A percentile compares a stretch with the other conserved stretches of the same genome.
Conservation (phyloP, 495 filamentous ascomycete species). For the Trichoderma virens region DNA sequence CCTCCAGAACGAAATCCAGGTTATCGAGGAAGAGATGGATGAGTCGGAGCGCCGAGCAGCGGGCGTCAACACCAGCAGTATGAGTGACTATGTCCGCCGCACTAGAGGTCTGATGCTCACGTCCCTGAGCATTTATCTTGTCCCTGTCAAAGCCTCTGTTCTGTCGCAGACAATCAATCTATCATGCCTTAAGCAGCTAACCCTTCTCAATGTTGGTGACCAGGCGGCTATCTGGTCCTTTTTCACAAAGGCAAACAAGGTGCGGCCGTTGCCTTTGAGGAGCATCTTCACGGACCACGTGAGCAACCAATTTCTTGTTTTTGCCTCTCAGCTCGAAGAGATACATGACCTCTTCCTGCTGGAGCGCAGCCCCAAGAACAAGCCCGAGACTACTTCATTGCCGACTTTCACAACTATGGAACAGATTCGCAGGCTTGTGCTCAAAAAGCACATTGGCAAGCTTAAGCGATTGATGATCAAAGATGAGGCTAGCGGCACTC, state of each 20-base stretch:
- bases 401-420: conserved; percentile 39
- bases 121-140: conserved; percentile 45
- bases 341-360: conserved; percentile 51
- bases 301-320: conserved; percentile 39
- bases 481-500: conserved; percentile 33
- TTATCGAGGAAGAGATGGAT: conserved; percentile 19
- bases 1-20: conserved; percentile 18
- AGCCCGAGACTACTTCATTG: conserved; percentile 40
- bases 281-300: conserved; percentile 57
- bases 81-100: conserved; percentile 43
- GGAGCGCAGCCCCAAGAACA: conserved; percentile 42
- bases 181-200: conserved; percentile 40
- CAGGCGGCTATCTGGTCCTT: conserved; percentile 51
- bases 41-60: conserved; percentile 16
- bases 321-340: conserved; percentile 40
- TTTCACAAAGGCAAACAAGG: conserved; percentile 42
- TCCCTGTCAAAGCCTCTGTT: conserved; percentile 48
- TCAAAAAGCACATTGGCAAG: conserved; percentile 38
- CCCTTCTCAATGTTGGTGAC: conserved; percentile 52
- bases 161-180: conserved; percentile 47
- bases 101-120: conserved; percentile 48
- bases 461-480: conserved; percentile 42
- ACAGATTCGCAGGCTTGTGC: conserved; percentile 42
- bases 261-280: conserved; percentile 39
- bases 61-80: conserved; percentile 14